Evolutionary conservation across 2,329 filamentous ascomycete genomes (phyloP).

Genomic region (Aspergillus clavatus): DNA sequence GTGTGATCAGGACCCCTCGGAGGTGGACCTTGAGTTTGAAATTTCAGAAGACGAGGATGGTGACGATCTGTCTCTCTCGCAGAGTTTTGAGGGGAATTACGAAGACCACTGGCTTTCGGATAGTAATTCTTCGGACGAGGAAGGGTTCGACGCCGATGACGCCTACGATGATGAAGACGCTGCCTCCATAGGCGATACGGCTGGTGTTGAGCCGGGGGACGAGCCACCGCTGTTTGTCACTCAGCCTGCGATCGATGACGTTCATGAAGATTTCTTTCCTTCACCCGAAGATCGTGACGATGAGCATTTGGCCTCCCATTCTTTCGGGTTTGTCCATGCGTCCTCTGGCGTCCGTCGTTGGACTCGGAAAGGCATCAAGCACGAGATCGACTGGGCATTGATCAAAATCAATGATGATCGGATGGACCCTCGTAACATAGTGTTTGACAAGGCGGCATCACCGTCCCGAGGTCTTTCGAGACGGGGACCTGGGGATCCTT

Average conservation of each 20-base stretch:
- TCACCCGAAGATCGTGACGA: constrained; percentile 68
- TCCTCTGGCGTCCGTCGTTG: constrained; percentile 83
- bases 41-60: constrained; percentile 52
- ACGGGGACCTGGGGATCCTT: constrained; percentile 51
- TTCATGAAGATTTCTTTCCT: constrained; percentile 77
- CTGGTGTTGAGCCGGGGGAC: constrained; percentile 68
- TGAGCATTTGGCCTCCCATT: constrained; percentile 77
- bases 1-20: constrained; percentile 36
- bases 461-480: constrained; percentile 21
- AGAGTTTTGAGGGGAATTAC: constrained; percentile 33
- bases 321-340: constrained; percentile 78
- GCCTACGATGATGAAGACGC: constrained; percentile 54
- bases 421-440: constrained; percentile 65
- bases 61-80: constrained; percentile 36
- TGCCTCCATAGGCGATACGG: constrained; percentile 65
- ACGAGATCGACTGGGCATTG: constrained; percentile 94
- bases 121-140: constrained; percentile 51
- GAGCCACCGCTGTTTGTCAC: constrained; percentile 78
- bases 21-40: constrained; percentile 44
- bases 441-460: constrained; percentile 39
- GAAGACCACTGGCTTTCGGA: constrained; percentile 45
- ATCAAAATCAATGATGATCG: constrained; percentile 73
- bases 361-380: constrained; percentile 64
- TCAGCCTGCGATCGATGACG: constrained; percentile 85
- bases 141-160: constrained; percentile 42